These are phyloP conservation scores for Pyrenophora graminea DNA, from an alignment of 2,329 filamentous ascomycete genomes.

Conservation along the genomic window DNA sequence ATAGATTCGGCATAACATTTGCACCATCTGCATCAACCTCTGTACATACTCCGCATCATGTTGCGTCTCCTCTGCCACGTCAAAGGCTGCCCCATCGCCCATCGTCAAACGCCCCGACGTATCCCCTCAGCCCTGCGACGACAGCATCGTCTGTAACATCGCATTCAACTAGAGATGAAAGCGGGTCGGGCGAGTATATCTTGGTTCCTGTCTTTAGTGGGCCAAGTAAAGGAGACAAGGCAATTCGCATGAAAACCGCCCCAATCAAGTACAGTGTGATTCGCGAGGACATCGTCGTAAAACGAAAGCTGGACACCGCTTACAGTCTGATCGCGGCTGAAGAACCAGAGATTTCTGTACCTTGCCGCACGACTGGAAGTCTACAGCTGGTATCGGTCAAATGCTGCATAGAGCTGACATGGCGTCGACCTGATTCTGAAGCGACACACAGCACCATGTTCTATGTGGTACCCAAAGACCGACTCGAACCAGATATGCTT, in stretches of 20 bases:
- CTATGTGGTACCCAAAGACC: slow-evolving; percentile 1
- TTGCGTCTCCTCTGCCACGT: not conserved
- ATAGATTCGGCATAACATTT: not conserved
- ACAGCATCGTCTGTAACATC: slow-evolving; percentile 1
- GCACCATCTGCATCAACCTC: not conserved
- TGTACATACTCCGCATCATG: not conserved
- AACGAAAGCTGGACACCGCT: not conserved
- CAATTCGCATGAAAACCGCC: not conserved
- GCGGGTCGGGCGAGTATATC: not conserved
- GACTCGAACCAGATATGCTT: slow-evolving; percentile 5
- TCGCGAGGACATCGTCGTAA: not conserved
- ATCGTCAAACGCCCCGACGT: not conserved
- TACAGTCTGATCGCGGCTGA: no score
- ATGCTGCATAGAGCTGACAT: not conserved
- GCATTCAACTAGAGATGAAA: not conserved
- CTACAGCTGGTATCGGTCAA: not conserved
- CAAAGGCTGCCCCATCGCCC: no score
- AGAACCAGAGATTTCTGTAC: no score
- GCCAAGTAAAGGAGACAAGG: not conserved
- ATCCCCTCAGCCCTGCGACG: not conserved
- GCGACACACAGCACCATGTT: slow-evolving; percentile 4
- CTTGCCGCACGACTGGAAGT: no score
- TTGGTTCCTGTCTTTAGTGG: not conserved
- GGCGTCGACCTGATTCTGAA: not conserved
- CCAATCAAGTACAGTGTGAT: slow-evolving; percentile 8